phyloP scores from a whole-genome alignment of 2,329 filamentous ascomycete species.

The Hypoxylon sp. region DNA sequence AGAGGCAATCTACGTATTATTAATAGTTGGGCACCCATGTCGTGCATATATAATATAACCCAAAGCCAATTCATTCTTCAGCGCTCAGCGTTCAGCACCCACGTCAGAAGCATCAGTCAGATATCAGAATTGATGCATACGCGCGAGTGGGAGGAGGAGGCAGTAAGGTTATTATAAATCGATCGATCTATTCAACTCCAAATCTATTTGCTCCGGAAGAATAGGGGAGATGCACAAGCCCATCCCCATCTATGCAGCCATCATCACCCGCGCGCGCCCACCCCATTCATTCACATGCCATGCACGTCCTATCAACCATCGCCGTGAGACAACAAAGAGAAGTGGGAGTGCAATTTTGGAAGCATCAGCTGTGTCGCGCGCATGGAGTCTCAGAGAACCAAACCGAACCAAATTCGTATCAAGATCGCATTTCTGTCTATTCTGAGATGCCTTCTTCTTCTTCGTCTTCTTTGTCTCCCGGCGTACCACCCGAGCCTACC shows the following conservation, averaged over 20 bases:
- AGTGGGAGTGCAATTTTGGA: not conserved
- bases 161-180: conserved; percentile 8
- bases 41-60: not conserved
- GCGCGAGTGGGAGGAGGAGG: not conserved
- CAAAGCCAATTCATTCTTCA: not conserved
- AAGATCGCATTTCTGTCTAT: conserved; percentile 24
- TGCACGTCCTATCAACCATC: conserved; percentile 1
- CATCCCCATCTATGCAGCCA: conserved; percentile 20
- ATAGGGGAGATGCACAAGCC: conserved; percentile 11
- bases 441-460: not conserved
- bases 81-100: not conserved
- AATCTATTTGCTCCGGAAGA: conserved; percentile 28
- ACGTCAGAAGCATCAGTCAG: not conserved
- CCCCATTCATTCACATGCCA: not conserved
- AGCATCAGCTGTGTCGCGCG: not conserved
- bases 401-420: conserved; percentile 4
- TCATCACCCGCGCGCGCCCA: not conserved
- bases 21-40: not conserved
- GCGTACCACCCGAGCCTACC: not conserved
- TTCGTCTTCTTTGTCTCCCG: conserved; percentile 5
- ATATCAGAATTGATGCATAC: conserved; percentile 1
- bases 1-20: not conserved
- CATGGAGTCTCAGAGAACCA: not conserved
- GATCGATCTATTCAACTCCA: conserved; percentile 22
- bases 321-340: conserved; percentile 6